Conservation (phyloP, 129 eudicot genomes). For the Artemisia annua region DNA sequence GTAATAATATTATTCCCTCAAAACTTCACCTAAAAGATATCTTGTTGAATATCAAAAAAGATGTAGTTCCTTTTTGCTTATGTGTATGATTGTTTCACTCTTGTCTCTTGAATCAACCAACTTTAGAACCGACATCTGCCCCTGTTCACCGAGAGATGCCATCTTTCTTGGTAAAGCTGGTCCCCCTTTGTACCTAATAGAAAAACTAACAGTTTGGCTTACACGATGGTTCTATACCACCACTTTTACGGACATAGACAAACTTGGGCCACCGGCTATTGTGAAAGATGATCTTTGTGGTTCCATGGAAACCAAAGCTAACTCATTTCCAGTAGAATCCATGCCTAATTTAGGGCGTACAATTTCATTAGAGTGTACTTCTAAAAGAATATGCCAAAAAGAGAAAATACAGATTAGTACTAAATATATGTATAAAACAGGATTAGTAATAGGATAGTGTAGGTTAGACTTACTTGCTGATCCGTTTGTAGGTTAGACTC, state of each 20-base stretch:
- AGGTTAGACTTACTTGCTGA: conserved; percentile 58
- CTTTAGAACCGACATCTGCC: conserved; percentile 50
- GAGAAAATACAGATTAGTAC: conserved; percentile 4
- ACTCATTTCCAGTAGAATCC: conserved; percentile 76
- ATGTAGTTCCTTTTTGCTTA: conserved; percentile 71
- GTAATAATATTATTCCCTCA: too few relatives aligned
- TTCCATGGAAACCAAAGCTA: conserved; percentile 84
- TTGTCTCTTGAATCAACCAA: conserved; percentile 72
- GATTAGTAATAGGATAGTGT: background rate
- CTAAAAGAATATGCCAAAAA: conserved; percentile 64
- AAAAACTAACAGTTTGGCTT: too few relatives aligned
- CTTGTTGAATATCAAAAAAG: background rate
- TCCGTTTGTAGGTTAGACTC: conserved; percentile 85
- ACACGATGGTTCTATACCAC: too few relatives aligned
- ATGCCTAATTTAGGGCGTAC: background rate
- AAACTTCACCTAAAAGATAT: background rate
- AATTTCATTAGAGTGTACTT: conserved; percentile 43
- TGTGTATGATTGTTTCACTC: conserved; percentile 50
- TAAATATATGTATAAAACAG: background rate
- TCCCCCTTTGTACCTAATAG: too few relatives aligned
- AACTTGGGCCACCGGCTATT: conserved; percentile 92
- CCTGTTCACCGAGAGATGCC: conserved; percentile 38
- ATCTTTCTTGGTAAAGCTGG: too few relatives aligned
- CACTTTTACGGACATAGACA: conserved; percentile 35
- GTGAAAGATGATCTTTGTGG: conserved; percentile 76